These are phyloP conservation scores for Xylariaceae sp. DNA, from an alignment of 2,329 filamentous ascomycete species.

Conservation along the genomic window DNA sequence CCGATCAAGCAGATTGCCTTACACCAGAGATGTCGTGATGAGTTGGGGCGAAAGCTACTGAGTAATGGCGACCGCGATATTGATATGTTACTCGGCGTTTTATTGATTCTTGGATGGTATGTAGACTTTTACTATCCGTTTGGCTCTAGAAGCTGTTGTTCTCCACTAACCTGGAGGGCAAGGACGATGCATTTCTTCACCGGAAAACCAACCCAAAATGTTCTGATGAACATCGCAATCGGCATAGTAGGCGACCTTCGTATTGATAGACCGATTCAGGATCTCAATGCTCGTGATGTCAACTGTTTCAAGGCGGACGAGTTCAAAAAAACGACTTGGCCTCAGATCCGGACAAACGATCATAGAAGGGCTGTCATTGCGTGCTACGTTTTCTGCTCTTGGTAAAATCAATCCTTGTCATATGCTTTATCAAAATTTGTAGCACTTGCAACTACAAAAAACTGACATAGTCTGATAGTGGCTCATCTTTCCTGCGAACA, in stretches of 20 bases:
- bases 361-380: slow-evolving; percentile 29
- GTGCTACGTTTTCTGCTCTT: slow-evolving; percentile 26
- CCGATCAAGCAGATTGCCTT: slow-evolving; percentile 37
- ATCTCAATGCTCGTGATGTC: slow-evolving; percentile 17
- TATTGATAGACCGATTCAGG: slow-evolving; percentile 33
- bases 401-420: slow-evolving; percentile 18
- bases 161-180: neutral
- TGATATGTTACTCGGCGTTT: slow-evolving; percentile 49
- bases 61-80: slow-evolving; percentile 46
- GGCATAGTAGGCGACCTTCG: slow-evolving; percentile 44
- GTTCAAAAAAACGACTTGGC: slow-evolving; percentile 10
- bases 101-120: slow-evolving; percentile 45
- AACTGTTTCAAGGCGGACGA: slow-evolving; percentile 23
- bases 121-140: neutral
- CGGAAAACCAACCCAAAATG: slow-evolving; percentile 42
- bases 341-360: slow-evolving; percentile 27
- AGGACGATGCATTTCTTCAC: slow-evolving; percentile 32
- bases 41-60: slow-evolving; percentile 44
- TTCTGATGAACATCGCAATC: slow-evolving; percentile 40
- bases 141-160: neutral
- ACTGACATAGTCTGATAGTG: slow-evolving; percentile 13
- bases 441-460: neutral
- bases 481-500: slow-evolving; percentile 23
- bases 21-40: slow-evolving; percentile 38
- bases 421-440: neutral